phyloP scores from a whole-genome alignment of 495 filamentous ascomycete genomes.

The Aspergillus nanangensis region DNA sequence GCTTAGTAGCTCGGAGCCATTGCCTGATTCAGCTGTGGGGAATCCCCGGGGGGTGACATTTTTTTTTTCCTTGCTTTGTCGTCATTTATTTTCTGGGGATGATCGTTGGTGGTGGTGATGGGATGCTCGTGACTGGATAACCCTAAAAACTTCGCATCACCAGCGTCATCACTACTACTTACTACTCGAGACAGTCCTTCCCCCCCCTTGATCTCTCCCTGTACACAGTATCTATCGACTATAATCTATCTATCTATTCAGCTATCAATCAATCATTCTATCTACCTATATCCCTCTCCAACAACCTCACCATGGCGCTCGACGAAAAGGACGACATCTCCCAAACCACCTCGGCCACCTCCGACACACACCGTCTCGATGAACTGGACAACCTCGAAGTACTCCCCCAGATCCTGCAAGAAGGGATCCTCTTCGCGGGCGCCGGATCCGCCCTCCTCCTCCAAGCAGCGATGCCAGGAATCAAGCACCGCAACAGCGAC shows the following conservation, averaged over 20 bases:
- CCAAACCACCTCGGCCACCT: constrained; percentile 5
- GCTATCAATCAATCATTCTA: neutral
- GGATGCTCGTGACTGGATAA: no score
- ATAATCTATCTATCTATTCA: neutral
- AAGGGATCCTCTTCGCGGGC: constrained; percentile 37
- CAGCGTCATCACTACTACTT: neutral
- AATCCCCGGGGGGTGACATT: neutral
- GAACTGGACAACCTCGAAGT: constrained; percentile 30
- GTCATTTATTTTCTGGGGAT: neutral
- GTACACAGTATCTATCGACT: neutral
- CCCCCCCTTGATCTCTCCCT: neutral
- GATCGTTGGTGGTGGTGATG: neutral
- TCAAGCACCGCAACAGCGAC: constrained; percentile 15
- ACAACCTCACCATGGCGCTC: constrained; percentile 6
- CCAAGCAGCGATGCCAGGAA: constrained; percentile 35
- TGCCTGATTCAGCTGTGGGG: constrained; percentile 11
- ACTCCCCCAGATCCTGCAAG: constrained; percentile 36
- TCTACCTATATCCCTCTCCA: neutral
- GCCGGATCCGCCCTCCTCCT: constrained; percentile 34
- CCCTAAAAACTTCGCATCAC: no score
- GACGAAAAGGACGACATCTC: constrained; percentile 21
- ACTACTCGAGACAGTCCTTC: neutral
- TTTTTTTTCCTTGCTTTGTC: neutral
- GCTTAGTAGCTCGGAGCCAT: constrained; percentile 1
- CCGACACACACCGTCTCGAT: constrained; percentile 20